A percentile compares a stretch with the other conserved stretches of the same genome.
These are phyloP conservation scores for Leccinum laetum DNA, from an alignment of 1,284 basidiomycete genomes.

Conservation along the genomic window DNA sequence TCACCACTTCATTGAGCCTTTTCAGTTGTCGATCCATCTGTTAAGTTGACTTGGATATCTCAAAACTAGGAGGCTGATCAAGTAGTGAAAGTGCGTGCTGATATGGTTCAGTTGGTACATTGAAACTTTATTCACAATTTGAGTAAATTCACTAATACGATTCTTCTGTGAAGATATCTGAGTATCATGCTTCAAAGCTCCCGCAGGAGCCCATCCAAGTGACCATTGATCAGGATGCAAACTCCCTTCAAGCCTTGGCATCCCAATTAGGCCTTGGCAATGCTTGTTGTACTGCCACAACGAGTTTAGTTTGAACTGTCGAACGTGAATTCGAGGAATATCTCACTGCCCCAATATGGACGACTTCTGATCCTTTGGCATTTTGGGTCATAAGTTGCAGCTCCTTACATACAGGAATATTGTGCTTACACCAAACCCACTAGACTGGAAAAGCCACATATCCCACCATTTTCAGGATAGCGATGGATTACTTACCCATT, in stretches of 20 bases:
- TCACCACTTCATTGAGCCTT: not conserved
- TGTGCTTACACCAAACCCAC: no score
- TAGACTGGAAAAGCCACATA: no score
- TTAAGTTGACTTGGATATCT: not conserved
- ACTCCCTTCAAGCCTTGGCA: no score
- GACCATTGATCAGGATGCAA: not conserved
- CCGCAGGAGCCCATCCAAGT: not conserved
- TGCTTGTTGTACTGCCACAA: no score
- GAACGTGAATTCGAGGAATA: no score
- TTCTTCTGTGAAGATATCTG: not conserved
- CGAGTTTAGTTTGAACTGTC: no score
- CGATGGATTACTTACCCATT: conserved; percentile 10
- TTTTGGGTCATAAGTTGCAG: no score
- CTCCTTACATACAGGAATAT: no score
- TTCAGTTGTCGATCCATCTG: not conserved
- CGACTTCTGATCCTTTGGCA: no score
- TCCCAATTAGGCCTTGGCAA: no score
- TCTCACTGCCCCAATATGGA: no score
- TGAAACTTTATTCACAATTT: not conserved
- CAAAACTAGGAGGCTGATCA: not conserved
- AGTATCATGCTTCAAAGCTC: not conserved
- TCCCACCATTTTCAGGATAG: no score
- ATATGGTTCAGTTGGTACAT: not conserved
- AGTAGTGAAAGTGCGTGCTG: not conserved
- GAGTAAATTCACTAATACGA: not conserved